Conservation (phyloP, 1,284 basidiomycete species). For the Trichosporon inkin region DNA sequence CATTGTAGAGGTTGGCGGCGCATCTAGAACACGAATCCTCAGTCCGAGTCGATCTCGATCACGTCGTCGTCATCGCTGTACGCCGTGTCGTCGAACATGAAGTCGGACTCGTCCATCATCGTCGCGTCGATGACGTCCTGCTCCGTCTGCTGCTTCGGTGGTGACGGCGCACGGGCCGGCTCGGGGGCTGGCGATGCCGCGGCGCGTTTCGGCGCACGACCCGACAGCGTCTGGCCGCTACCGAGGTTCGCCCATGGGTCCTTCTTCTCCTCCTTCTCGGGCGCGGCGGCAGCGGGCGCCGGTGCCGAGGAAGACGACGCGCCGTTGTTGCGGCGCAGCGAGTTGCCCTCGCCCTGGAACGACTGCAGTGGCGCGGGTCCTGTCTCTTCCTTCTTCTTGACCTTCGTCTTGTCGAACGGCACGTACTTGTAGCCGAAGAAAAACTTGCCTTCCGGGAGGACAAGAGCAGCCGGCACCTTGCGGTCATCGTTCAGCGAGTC, state of each 20-base stretch:
- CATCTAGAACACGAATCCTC: slow-evolving; percentile 8
- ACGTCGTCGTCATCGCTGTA: slow-evolving; percentile 34
- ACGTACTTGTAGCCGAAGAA: slow-evolving; percentile 87
- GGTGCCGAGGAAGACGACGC: slow-evolving; percentile 10
- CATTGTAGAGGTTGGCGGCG: neutral
- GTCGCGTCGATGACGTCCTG: slow-evolving; percentile 43
- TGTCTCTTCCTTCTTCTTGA: slow-evolving; percentile 28
- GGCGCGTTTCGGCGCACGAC: slow-evolving; percentile 15
- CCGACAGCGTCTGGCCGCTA: slow-evolving; percentile 37
- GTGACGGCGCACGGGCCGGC: slow-evolving; percentile 7
- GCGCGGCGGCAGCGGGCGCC: slow-evolving; percentile 1
- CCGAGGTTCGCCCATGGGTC: slow-evolving; percentile 50
- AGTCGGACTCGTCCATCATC: slow-evolving; percentile 47
- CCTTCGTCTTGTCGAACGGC: slow-evolving; percentile 59
- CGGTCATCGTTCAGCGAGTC: slow-evolving; percentile 67
- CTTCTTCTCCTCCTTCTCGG: slow-evolving; percentile 25
- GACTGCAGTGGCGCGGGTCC: slow-evolving; percentile 20
- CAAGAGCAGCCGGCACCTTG: slow-evolving; percentile 82
- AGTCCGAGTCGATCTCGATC: slow-evolving; percentile 49
- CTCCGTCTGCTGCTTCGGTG: slow-evolving; percentile 15
- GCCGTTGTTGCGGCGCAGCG: slow-evolving; percentile 26
- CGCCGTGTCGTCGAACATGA: slow-evolving; percentile 34
- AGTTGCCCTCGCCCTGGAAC: slow-evolving; percentile 45
- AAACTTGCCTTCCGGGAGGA: slow-evolving; percentile 84
- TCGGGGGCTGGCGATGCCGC: neutral